Evolutionary conservation across 2,329 filamentous ascomycete genomes (phyloP).

Genomic region (Arthrobotrys megalospora): DNA sequence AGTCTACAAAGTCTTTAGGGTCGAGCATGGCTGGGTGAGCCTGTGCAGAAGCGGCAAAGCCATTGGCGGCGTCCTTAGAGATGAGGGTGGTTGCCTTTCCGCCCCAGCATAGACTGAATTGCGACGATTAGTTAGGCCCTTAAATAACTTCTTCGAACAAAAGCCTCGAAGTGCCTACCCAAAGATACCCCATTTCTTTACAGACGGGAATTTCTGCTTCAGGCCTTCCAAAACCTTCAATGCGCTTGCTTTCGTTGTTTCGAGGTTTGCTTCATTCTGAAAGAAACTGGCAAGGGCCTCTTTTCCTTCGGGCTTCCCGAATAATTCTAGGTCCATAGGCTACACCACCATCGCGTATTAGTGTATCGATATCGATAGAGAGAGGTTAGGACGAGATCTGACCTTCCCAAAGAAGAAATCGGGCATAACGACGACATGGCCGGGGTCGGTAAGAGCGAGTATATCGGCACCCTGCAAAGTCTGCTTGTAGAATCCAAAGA

Average conservation of each 20-base stretch:
- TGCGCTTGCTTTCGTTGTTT: conserved; percentile 16
- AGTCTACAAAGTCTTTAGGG: conserved; percentile 24
- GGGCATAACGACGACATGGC: conserved; percentile 80
- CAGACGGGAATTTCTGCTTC: conserved; percentile 46
- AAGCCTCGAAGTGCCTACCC: conserved; percentile 20
- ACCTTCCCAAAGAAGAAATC: conserved; percentile 86
- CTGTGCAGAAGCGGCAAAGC: conserved; percentile 42
- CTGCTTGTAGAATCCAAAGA: conserved; percentile 54
- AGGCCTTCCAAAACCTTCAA: conserved; percentile 36
- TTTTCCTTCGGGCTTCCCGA: conserved; percentile 35
- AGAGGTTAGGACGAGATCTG: conserved; percentile 1
- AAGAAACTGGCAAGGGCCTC: conserved; percentile 33
- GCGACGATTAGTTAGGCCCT: not conserved
- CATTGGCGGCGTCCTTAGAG: conserved; percentile 5
- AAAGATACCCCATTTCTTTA: conserved; percentile 54
- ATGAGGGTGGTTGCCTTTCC: conserved; percentile 46
- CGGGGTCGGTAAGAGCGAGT: conserved; percentile 50
- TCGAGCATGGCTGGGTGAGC: conserved; percentile 47
- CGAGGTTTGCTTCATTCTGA: conserved; percentile 25
- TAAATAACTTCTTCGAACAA: not conserved
- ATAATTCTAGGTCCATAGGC: conserved; percentile 37
- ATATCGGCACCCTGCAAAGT: conserved; percentile 57
- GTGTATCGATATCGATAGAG: not conserved
- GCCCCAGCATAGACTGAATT: conserved; percentile 52
- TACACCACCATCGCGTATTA: conserved; percentile 1